Base-by-base conservation (phyloP, 805 yeast species). In the Tetrapisispora pingtungensis region DNA sequence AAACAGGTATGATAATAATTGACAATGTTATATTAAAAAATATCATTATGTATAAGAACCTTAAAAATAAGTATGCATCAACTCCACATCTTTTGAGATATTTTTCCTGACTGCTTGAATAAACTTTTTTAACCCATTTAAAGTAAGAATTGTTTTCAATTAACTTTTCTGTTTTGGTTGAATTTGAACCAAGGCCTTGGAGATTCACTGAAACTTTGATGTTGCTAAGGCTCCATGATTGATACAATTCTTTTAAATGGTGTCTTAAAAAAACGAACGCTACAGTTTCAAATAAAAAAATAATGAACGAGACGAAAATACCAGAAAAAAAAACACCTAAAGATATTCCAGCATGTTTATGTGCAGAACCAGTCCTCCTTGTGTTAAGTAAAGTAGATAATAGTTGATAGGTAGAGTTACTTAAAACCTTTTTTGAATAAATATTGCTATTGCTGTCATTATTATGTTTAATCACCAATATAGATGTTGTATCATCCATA, bases 1-100 rank as follows among this genome's bases (percentile, higher is more conserved):
- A 63, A 0, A 82, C 62, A 0, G 85, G 74, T 24, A 83, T 62
- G 44, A 78, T 75, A 10, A 81, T 46, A 0, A 73, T 42, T 0
- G 85, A 80, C 19, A 81, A 58, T 0, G 72, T 69, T 1, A 66
- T 52, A 54, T 81, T 81, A 38, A 81, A 67, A 1, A 72, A 48
- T 28, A 77, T 55, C 10, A 83, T 54, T 4, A 80, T 63, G 40
- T 67, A 59, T 38, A 86, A 55, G 52, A 74, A 85, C 41, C 95
- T 61, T 2, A 85, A 53, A 50, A 84, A 81, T 55, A 81, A 80
- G 57, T 81, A 85, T 0, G 88, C 78, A 59, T 87, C 96, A 7
- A 84, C 57, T 0, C 95, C 94, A 48, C 36, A 41, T 8, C 20
- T 44, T 15, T 47, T 42, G 15, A 67, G 60, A 52, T 76, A 80